phyloP scores from a whole-genome alignment of 352 stramenopile species.

The Pythium sp. region DNA sequence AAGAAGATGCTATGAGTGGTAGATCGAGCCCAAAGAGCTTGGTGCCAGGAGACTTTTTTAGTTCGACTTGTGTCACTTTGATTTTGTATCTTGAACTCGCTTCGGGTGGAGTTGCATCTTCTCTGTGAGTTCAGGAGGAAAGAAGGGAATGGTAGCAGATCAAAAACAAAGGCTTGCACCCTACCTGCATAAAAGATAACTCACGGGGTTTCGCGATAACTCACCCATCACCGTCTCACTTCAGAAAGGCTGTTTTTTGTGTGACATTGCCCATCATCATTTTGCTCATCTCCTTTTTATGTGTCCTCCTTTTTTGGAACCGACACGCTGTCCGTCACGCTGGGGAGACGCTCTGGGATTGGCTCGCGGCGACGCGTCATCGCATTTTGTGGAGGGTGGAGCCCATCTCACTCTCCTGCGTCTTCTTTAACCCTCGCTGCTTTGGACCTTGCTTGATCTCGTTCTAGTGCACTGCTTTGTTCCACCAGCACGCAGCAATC shows the following conservation, averaged over 20 bases:
- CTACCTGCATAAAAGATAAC: not conserved
- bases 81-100: not conserved
- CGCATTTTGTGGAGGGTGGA: not conserved
- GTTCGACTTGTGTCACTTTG: not conserved
- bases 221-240: constrained; percentile 19
- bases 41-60: too few species aligned
- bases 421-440: not conserved
- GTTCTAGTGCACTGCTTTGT: not conserved
- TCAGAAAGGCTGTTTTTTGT: constrained; percentile 6
- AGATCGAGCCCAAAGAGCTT: too few species aligned
- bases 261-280: not conserved
- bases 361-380: constrained; percentile 27
- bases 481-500: not conserved
- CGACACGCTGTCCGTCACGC: constrained; percentile 10
- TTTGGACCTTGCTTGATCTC: not conserved
- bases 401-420: not conserved
- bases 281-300: not conserved
- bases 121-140: too few species aligned
- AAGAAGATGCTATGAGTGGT: too few species aligned
- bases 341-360: constrained; percentile 18
- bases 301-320: constrained; percentile 20
- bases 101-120: not conserved
- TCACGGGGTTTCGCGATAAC: constrained; percentile 21
- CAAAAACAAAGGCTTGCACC: too few species aligned
- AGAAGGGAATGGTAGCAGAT: too few species aligned